Conservation (phyloP, 345 rosid species). For the Microthlaspi erraticum region DNA sequence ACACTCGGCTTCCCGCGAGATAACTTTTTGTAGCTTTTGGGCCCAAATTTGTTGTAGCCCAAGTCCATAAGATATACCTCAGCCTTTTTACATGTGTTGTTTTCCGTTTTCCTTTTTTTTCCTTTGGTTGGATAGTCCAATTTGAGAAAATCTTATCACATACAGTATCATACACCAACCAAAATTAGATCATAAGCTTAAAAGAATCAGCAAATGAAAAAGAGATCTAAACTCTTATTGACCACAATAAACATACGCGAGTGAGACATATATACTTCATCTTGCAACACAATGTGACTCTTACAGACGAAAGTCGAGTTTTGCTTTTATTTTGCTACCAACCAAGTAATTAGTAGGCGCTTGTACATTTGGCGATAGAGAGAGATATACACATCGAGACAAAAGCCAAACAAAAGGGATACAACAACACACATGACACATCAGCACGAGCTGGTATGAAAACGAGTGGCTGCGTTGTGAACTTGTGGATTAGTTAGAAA, state of each 20-base stretch:
- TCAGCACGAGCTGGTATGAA: constrained; percentile 34
- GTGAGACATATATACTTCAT: constrained; percentile 18
- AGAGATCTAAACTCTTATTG: constrained; percentile 17
- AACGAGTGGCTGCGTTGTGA: constrained; percentile 35
- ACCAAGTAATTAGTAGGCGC: constrained; percentile 7
- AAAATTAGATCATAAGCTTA: neutral
- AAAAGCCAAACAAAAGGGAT: neutral
- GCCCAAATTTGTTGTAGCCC: constrained; percentile 7
- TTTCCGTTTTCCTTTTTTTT: too few species aligned
- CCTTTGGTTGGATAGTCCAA: neutral
- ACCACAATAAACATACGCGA: constrained; percentile 20
- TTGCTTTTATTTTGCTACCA: neutral
- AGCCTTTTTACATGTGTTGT: neutral
- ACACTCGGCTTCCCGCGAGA: neutral
- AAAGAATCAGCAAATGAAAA: neutral
- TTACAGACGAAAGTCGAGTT: neutral
- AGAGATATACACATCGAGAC: constrained; percentile 25
- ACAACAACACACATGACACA: constrained; percentile 22
- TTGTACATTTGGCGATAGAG: constrained; percentile 22
- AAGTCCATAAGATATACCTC: neutral
- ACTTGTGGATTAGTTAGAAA: constrained; percentile 39
- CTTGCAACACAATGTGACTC: neutral
- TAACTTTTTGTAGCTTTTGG: neutral
- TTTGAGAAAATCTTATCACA: neutral
- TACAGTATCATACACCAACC: neutral